These are phyloP conservation scores for Arbutus unedo DNA, from an alignment of 148 eudicot species.

Conservation along the genomic window DNA sequence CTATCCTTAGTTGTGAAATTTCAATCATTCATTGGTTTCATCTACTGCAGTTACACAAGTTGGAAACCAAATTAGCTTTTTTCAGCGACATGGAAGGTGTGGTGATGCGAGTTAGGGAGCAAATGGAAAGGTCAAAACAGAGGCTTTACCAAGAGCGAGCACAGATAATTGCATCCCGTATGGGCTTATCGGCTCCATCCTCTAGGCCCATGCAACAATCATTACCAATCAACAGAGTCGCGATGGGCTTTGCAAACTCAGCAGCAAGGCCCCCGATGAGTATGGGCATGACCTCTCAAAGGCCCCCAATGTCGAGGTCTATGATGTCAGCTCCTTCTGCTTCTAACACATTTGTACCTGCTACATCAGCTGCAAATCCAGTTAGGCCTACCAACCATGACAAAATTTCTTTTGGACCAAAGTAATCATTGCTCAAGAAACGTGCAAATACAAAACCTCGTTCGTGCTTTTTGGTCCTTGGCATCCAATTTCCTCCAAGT, in stretches of 20 bases:
- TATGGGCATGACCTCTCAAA: slow-evolving; percentile 47
- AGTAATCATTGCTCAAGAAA: slow-evolving; percentile 17
- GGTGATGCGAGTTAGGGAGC: slow-evolving; percentile 70
- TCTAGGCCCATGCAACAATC: slow-evolving; percentile 59
- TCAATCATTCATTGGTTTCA: slow-evolving; percentile 11
- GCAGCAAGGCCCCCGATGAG: slow-evolving; percentile 56
- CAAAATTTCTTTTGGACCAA: slow-evolving; percentile 28
- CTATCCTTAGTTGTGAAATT: slow-evolving; percentile 10
- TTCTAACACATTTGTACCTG: slow-evolving; percentile 30
- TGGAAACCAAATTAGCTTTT: slow-evolving; percentile 82
- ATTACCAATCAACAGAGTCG: slow-evolving; percentile 54
- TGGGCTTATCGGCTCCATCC: slow-evolving; percentile 58
- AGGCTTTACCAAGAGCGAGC: slow-evolving; percentile 79
- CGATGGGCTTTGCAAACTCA: slow-evolving; percentile 44
- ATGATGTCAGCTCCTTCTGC: slow-evolving; percentile 38
- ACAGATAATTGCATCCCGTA: slow-evolving; percentile 77
- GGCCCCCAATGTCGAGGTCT: slow-evolving; percentile 71
- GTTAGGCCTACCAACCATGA: slow-evolving; percentile 45
- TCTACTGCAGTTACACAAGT: slow-evolving; percentile 66
- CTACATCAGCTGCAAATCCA: slow-evolving; percentile 42
- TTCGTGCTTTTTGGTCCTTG: slow-evolving; percentile 15
- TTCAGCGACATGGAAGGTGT: slow-evolving; percentile 78
- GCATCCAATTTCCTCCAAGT: slow-evolving; percentile 16
- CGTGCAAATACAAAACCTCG: slow-evolving; percentile 7
- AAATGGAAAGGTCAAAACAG: slow-evolving; percentile 77